Evolutionary conservation across 2,329 filamentous ascomycete genomes (phyloP).

Genomic region (Penicillium nordicum): DNA sequence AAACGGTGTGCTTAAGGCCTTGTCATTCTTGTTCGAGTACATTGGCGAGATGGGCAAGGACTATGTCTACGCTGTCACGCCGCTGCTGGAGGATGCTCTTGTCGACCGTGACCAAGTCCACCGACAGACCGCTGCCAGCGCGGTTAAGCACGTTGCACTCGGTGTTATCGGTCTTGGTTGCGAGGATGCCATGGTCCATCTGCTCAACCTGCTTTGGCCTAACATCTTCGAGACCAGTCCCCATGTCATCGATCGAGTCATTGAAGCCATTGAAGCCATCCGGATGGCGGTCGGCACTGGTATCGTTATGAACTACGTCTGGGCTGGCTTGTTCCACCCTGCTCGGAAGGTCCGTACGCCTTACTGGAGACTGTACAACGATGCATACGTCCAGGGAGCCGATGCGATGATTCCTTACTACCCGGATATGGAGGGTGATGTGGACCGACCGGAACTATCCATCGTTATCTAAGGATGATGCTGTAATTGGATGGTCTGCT

Average conservation of each 20-base stretch:
- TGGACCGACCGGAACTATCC: constrained; percentile 74
- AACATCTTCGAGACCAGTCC: constrained; percentile 98
- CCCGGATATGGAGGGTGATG: constrained; percentile 76
- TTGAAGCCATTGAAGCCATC: constrained; percentile 95
- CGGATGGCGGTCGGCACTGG: constrained; percentile 90
- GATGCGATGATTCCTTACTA: constrained; percentile 98
- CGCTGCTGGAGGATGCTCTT: constrained; percentile 90
- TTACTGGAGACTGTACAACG: constrained; percentile 96
- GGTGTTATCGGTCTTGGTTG: constrained; percentile 97
- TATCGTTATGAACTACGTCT: constrained; percentile 94
- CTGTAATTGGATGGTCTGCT: constrained; percentile 10
- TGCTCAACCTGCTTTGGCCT: constrained; percentile 92
- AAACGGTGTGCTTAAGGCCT: constrained; percentile 94
- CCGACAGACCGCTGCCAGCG: constrained; percentile 89
- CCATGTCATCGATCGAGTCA: constrained; percentile 96
- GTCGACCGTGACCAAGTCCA: constrained; percentile 98
- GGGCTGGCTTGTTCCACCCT: constrained; percentile 95
- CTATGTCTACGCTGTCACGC: constrained; percentile 97
- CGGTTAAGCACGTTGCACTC: constrained; percentile 96
- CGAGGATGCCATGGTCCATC: constrained; percentile 96
- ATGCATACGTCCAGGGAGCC: constrained; percentile 88
- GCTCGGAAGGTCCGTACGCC: constrained; percentile 90
- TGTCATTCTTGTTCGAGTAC: constrained; percentile 97
- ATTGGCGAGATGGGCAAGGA: constrained; percentile 99
- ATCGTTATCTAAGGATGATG: constrained; percentile 66